Evolutionary conservation across 371 early-diverging fungal genomes (phyloP).

Genomic region (Entomophthora muscae): DNA sequence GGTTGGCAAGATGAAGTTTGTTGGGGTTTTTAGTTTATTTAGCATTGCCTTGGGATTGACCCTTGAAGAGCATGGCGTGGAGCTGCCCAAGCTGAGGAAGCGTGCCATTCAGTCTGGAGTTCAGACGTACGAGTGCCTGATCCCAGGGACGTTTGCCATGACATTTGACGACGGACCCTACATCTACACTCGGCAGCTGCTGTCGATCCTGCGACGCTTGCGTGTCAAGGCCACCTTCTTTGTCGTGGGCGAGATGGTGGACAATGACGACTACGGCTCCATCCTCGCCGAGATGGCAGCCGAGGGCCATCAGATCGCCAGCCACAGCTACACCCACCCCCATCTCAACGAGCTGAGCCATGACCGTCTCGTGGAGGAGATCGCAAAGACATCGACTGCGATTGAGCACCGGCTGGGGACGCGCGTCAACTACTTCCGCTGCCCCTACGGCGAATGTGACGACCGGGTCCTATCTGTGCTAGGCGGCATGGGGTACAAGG

Average conservation of each 20-base stretch:
- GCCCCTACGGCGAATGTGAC: constrained; percentile 14
- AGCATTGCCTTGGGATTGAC: no score
- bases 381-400: constrained; percentile 14
- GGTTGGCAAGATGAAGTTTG: no score
- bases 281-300: not conserved
- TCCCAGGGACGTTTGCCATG: constrained; percentile 17
- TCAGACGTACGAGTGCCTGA: constrained; percentile 3
- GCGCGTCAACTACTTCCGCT: constrained; percentile 26
- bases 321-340: constrained; percentile 30
- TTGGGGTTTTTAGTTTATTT: no score
- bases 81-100: no score
- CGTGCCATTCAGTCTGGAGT: no score
- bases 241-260: constrained; percentile 28
- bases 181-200: constrained; percentile 20
- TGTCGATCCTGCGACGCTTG: constrained; percentile 23
- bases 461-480: constrained; percentile 7
- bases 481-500: constrained; percentile 6
- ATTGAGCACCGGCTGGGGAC: constrained; percentile 21
- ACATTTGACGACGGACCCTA: constrained; percentile 52
- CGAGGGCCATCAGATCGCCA: constrained; percentile 28
- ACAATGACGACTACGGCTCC: not conserved
- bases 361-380: constrained; percentile 14
- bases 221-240: constrained; percentile 46
- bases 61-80: no score
- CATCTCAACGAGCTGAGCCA: constrained; percentile 19